Evolutionary conservation across 768 basidiomycete genomes (phyloP), one percentile per base, ranked within the genome.

Genomic region (Suillus fuscotomentosus): DNA sequence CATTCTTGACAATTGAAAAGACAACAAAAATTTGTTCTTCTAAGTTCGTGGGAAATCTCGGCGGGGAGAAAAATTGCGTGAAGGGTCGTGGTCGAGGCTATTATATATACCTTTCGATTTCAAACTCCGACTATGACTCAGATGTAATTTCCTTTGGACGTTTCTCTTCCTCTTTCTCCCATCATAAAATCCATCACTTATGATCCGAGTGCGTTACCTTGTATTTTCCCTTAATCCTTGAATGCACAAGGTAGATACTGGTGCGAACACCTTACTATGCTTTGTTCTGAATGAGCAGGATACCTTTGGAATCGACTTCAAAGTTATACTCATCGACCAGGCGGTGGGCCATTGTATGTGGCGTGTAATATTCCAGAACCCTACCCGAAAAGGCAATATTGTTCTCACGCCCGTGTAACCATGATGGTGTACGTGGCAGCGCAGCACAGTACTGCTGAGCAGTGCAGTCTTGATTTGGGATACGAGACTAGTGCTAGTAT

Each of bases 81-180:
- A 65, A 66, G 15, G 10, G 5, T 65, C 63, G 67, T 67, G 71
- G 62, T 47, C 48, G 64, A 53, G 36, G 10, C 61, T 60, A 22
- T 38, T 31, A 75, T 76, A 76, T 76, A 76, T 77, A 76, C 34
- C 60, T 13, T 20, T 3, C 2, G 0, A 65, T 57, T 76, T 75
- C 0, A 73, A 72, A 71, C 75, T 73, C 75, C 75, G 75, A 69
- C 64, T 13, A 75, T 62, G 65, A 70, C 66, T 64, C 71, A 69
- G 11, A 63, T 67, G 59, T 60, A 34, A 67, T 67, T 64, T 14
- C 54, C 27, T 8, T 45, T 61, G 24, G 22, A 47, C 45, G 24
- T 41, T 54, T 68, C 69, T 67, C 73, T 66, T 53, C 67, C 66
- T 66, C 66, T 75, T 60, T 54, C 72, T 63, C 56, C 72, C 72